A percentile compares a stretch with the other conserved stretches of the same genome.
These are phyloP conservation scores for Tuber aestivum DNA, from an alignment of 495 filamentous ascomycete genomes.

Conservation along the genomic window DNA sequence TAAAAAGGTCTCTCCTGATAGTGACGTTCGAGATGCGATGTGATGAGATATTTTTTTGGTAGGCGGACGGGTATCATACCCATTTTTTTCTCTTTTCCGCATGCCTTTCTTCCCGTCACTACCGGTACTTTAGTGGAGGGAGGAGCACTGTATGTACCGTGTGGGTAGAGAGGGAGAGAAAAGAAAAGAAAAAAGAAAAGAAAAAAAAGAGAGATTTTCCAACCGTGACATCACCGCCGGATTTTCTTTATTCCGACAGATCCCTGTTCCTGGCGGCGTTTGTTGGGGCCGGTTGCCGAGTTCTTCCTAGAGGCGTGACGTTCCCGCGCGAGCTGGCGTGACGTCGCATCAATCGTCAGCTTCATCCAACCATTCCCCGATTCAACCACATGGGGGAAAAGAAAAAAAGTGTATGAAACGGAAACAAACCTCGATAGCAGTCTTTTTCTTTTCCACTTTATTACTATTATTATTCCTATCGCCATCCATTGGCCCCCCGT, in stretches of 20 bases:
- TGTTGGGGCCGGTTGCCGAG: slow-evolving; percentile 20
- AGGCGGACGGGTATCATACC: neutral
- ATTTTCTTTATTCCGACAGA: slow-evolving; percentile 30
- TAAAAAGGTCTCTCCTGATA: neutral
- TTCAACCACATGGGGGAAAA: neutral
- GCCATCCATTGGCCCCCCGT: slow-evolving; percentile 19
- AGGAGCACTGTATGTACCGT: too few species aligned
- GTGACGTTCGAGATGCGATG: neutral
- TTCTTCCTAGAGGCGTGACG: slow-evolving; percentile 38
- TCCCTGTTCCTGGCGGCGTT: slow-evolving; percentile 8
- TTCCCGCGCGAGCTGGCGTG: slow-evolving; percentile 39
- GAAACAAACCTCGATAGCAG: slow-evolving; percentile 36
- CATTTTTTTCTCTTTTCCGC: slow-evolving; percentile 8
- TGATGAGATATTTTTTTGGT: slow-evolving; percentile 12
- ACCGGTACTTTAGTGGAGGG: slow-evolving; percentile 3
- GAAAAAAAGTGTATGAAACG: neutral
- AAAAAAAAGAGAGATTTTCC: neutral
- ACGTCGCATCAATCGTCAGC: slow-evolving; percentile 17
- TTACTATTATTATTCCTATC: slow-evolving; percentile 1
- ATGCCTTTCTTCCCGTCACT: neutral
- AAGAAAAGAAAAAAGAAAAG: neutral
- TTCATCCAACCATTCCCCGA: neutral
- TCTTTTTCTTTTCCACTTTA: slow-evolving; percentile 30
- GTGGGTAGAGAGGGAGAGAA: neutral
- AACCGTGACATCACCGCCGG: slow-evolving; percentile 12